Conservation (phyloP, 2,329 filamentous ascomycete genomes). For the Lachnellula subtilissima region DNA sequence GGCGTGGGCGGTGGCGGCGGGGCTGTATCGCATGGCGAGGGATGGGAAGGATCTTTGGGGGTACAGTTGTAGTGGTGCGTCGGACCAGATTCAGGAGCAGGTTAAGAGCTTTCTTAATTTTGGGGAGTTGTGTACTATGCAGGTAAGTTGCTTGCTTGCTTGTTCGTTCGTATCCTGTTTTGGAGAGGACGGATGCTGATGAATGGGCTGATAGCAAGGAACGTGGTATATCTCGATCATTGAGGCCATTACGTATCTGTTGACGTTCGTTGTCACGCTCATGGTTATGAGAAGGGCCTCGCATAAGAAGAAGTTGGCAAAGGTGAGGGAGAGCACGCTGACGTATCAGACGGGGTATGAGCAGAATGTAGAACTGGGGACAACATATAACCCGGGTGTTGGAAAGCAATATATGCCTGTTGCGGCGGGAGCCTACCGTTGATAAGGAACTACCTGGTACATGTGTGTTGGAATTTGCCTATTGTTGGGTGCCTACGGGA, state of each 20-base stretch:
- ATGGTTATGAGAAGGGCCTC: conserved; percentile 7
- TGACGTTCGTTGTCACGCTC: conserved; percentile 15
- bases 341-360: conserved; percentile 11
- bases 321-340: conserved; percentile 10
- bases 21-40: conserved; percentile 9
- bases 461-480: too few relatives aligned
- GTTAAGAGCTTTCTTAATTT: conserved; percentile 18
- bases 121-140: conserved; percentile 18
- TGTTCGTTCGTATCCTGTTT: too few relatives aligned
- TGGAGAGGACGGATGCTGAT: background rate
- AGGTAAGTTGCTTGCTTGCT: conserved; percentile 9
- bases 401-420: conserved; percentile 14
- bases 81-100: conserved; percentile 15
- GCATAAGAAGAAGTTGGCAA: conserved; percentile 16
- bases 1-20: conserved; percentile 13
- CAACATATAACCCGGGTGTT: background rate
- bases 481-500: too few relatives aligned
- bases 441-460: too few relatives aligned
- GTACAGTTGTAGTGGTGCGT: conserved; percentile 12
- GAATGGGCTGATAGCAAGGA: conserved; percentile 2
- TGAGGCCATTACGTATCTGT: conserved; percentile 13
- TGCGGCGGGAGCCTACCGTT: background rate
- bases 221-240: conserved; percentile 19
- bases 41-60: conserved; percentile 17
- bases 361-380: conserved; percentile 3